A percentile compares a stretch with the other conserved stretches of the same genome.
Evolutionary conservation across 2,329 filamentous ascomycete genomes (phyloP).

Genomic region (Trichocomaceae sp.): DNA sequence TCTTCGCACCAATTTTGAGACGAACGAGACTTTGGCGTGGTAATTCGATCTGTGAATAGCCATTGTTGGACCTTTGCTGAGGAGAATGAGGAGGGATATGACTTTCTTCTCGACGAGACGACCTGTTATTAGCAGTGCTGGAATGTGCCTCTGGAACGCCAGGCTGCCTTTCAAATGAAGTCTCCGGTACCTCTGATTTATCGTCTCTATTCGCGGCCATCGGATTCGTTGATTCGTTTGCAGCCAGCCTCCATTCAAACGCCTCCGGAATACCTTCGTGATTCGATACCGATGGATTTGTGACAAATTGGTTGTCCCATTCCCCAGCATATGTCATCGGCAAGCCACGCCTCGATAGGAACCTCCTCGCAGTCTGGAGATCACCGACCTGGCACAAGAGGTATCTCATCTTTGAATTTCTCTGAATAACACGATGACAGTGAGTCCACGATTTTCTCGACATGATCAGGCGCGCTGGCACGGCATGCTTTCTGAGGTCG

Average conservation of each 20-base stretch:
- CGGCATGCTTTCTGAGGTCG: slow-evolving; percentile 16
- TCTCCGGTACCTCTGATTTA: not conserved
- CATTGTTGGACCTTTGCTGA: not conserved
- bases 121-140: not conserved
- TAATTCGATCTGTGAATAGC: not conserved
- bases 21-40: slow-evolving; percentile 15
- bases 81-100: not conserved
- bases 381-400: slow-evolving; percentile 26
- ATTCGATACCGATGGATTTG: not conserved
- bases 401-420: slow-evolving; percentile 18
- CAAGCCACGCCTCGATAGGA: slow-evolving; percentile 25
- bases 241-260: slow-evolving; percentile 5
- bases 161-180: not conserved
- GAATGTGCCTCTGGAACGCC: not conserved
- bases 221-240: not conserved
- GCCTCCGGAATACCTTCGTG: not conserved
- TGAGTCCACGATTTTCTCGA: slow-evolving; percentile 22
- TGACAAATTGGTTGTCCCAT: slow-evolving; percentile 27
- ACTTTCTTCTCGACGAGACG: not conserved
- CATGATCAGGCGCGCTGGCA: slow-evolving; percentile 23
- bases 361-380: slow-evolving; percentile 26
- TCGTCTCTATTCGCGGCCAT: too few species aligned
- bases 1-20: slow-evolving; percentile 18
- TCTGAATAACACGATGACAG: slow-evolving; percentile 14
- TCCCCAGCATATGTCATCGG: slow-evolving; percentile 25